Base-by-base conservation (phyloP, 2,329 filamentous ascomycete genomes). In the Microsporum audouinii region DNA sequence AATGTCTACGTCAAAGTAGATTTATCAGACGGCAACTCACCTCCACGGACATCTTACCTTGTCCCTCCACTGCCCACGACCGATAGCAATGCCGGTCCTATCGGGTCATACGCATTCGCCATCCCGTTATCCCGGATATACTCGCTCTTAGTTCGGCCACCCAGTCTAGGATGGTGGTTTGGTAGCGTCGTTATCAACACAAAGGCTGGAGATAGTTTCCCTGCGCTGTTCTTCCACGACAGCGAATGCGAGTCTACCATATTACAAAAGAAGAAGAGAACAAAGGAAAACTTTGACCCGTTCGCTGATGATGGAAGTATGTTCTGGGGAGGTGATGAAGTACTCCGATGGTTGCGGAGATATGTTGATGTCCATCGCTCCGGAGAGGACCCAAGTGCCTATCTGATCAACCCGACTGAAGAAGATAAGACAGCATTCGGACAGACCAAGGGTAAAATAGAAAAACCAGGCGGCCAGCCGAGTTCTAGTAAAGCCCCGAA, bases 261-360 rank as follows among this genome's bases (percentile, higher is more conserved):
- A 27, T 76, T 95, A 61, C 92, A 97, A 74, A 90, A 95, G 77
- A 95, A 94, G 80, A 89, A 87, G 75, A 79, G 89, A 59, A 84
- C 90, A 0, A 83, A 82, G 64, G 90, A 96, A 67, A 89, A 79
- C 49, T 97, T 99, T 68, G 91, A 96, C 68, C 91, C 91, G 0
- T 96, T 96, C 72, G 86, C 87, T 14, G 88, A 90, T 64, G 82
- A 82, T 65, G 92, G 92, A 0, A 67, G 64, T 58, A 87, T 96
- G 80, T 97, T 96, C 71, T 99, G 95, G 94, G 95, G 94, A 61
- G 94, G 94, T 3, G 94, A 99, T 71, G 92, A 99, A 76, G 88
- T 97, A 0, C 73, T 99, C 56, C 82, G 90, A 60, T 99, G 95
- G 94, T 71, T 99, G 68, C 89, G 86, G 71, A 82, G 86, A 71